Conservation (phyloP, 163 green algal species). For the Chlamydomonas reinhardtii region DNA sequence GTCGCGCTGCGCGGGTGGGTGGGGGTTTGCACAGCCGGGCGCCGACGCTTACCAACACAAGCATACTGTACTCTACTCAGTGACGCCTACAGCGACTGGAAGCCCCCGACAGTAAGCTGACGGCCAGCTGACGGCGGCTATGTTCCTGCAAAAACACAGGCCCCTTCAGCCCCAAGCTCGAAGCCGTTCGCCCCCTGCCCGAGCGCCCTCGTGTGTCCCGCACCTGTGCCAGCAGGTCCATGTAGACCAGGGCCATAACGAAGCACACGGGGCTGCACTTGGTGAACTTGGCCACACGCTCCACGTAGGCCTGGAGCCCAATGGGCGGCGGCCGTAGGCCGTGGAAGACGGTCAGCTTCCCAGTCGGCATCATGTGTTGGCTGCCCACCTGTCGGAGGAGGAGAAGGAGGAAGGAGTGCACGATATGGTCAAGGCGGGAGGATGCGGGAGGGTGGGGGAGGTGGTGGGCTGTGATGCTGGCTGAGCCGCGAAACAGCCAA, state of each 20-base stretch:
- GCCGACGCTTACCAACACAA: too few species aligned
- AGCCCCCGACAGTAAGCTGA: too few species aligned
- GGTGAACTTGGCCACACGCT: slow-evolving; percentile 82
- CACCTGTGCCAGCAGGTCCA: slow-evolving; percentile 70
- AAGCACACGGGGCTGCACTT: slow-evolving; percentile 86
- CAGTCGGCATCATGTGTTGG: slow-evolving; percentile 29
- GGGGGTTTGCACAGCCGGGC: too few species aligned
- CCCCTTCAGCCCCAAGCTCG: too few species aligned
- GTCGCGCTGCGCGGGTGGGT: slow-evolving; percentile 56
- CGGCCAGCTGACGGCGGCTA: too few species aligned
- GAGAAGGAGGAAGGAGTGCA: not conserved
- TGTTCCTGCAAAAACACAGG: too few species aligned
- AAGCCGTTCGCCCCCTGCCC: not conserved
- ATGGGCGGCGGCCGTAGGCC: slow-evolving; percentile 75
- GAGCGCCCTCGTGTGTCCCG: too few species aligned
- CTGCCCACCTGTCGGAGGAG: not conserved
- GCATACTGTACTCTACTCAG: too few species aligned
- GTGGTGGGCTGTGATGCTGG: too few species aligned
- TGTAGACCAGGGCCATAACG: slow-evolving; percentile 76
- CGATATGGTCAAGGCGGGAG: not conserved
- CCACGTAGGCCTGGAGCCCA: slow-evolving; percentile 74
- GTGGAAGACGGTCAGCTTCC: slow-evolving; percentile 76
- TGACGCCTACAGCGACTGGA: too few species aligned
- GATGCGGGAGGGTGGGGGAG: too few species aligned
- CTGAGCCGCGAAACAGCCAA: too few species aligned